Evolutionary conservation across 768 basidiomycete genomes (phyloP).

Genomic region (Tephrocybe rancida): DNA sequence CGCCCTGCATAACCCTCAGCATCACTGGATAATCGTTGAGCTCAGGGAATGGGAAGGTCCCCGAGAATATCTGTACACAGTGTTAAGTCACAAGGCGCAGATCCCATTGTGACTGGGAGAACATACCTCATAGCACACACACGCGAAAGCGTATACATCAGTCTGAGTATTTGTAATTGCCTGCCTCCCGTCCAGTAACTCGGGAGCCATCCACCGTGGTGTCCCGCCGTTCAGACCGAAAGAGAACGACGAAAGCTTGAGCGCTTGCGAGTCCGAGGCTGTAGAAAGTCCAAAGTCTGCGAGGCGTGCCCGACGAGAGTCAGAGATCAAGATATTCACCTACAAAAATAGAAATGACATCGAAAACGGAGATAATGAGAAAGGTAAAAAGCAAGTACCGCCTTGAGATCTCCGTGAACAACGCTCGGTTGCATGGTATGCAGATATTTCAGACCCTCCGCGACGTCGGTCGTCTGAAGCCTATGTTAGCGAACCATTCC

Average conservation of each 20-base stretch:
- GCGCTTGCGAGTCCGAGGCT: conserved; percentile 14
- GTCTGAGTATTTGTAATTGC: conserved; percentile 19
- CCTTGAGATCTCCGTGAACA: conserved; percentile 20
- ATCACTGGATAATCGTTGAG: conserved; percentile 18
- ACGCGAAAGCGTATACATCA: conserved; percentile 36
- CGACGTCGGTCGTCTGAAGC: conserved; percentile 14
- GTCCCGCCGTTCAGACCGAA: conserved; percentile 12
- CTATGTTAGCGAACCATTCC: background rate
- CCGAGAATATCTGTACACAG: conserved; percentile 26
- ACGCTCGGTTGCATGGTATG: conserved; percentile 16
- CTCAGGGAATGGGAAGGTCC: conserved; percentile 25
- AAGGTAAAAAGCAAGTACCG: background rate
- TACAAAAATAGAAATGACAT: background rate
- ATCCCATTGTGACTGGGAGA: background rate
- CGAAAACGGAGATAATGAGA: background rate
- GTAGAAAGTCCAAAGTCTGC: conserved; percentile 23
- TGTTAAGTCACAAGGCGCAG: background rate
- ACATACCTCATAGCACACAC: conserved; percentile 33
- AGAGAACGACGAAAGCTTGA: conserved; percentile 14
- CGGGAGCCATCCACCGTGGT: conserved; percentile 20
- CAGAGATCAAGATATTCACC: conserved; percentile 20
- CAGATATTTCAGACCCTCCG: conserved; percentile 12
- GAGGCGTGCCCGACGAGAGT: conserved; percentile 16
- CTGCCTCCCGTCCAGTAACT: conserved; percentile 13
- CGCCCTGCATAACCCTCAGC: conserved; percentile 14